Evolutionary conservation across 768 basidiomycete species (phyloP), one percentile per base, ranked within the genome.

Genomic region (Rossbeevera mucosa): DNA sequence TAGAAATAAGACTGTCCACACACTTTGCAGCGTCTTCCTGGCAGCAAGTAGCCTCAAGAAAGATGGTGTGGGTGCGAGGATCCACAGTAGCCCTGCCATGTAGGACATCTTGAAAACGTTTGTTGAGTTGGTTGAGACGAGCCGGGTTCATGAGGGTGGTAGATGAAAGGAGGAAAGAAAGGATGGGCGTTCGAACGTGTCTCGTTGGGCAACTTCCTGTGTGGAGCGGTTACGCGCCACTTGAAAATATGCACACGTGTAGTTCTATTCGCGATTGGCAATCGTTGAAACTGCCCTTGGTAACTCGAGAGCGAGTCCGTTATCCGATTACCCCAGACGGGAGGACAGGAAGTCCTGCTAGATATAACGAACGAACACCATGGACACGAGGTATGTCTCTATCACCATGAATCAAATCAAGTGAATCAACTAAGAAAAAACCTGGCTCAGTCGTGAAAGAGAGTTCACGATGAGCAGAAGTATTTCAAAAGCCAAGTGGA

Each of bases 31-130:
- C 58, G 49, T 80, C 76, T 9, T 66, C 62, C 48, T 77, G 75
- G 8, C 51, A 57, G 59, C 67, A 78, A 13, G 76, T 60, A 6
- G 73, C 77, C 50, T 82, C 78, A 7, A 82, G 66, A 51, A 82
- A 82, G 9, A 64, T 69, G 7, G 50, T 46, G 24, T n/a, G 53
- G 21, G 51, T 47, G 12, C 56, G 55, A 38, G 62, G 51, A 2
- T 68, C 60, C 3, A 78, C 18, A 0, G 20, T 0, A 2, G 56
- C 55, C 42, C 59, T 64, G 44, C 73, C 76, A 18, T 53, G 45
- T 2, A 76, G 26, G 20, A 77, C 54, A 28, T 63, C 51, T 16
- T 72, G 47, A 29, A 78, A 72, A 9, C 66, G 61, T 54, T 66
- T 74, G 25, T 62, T 64, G 22, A 80, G 71, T 14, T 59, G 67